Base-by-base conservation (phyloP, 371 early-diverging fungal species). In the Mucor lusitanicus region DNA sequence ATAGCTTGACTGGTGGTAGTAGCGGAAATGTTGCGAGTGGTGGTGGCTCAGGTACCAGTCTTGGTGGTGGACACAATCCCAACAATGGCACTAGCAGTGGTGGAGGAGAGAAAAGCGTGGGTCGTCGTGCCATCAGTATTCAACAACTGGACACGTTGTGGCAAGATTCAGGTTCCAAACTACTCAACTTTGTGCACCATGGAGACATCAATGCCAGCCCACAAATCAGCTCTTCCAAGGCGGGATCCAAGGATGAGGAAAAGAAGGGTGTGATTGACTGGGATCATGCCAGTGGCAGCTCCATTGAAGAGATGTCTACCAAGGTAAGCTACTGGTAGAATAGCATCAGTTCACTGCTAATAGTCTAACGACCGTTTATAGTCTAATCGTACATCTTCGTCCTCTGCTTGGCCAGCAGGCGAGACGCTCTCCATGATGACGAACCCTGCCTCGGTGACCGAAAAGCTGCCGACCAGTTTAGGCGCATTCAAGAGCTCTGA, bases 121-220 rank as follows among this genome's bases (percentile, higher is more conserved):
- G 63, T 1, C 74, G 83, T 17, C 72, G 81, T 2, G 73, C 83
- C 19, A 76, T 80, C 33, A 82, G 83, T 63, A 80, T 82, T 39
- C 83, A 82, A 21, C 80, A 82, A 56, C 59, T 82, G 13, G 80
- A 79, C 58, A 68, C 79, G 2, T 58, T 82, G 19, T 80, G 74
- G 75, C 78, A 79, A 50, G 83, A 82, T 54, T 82, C 83, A 5
- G 75, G 79, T 0, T 75, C 74, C n/a, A 82, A 82, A 61, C 54
- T 82, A 12, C 39, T 82, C 6, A 82, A 73, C 27, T 75, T 82
- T 60, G 83, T 82, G 2, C 79, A 81, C 42, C 79, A 78, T 53
- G 56, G 68, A 13, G 56, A 64, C 33, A 37, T 33, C 6, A 60
- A 65, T 17, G 27, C 53, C 6, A 64, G 62, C n/a, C 69, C 68